Evolutionary conservation across 2,329 filamentous ascomycete species (phyloP), one percentile per base, ranked within the genome.

Genomic region (Diaporthe aspalathi): DNA sequence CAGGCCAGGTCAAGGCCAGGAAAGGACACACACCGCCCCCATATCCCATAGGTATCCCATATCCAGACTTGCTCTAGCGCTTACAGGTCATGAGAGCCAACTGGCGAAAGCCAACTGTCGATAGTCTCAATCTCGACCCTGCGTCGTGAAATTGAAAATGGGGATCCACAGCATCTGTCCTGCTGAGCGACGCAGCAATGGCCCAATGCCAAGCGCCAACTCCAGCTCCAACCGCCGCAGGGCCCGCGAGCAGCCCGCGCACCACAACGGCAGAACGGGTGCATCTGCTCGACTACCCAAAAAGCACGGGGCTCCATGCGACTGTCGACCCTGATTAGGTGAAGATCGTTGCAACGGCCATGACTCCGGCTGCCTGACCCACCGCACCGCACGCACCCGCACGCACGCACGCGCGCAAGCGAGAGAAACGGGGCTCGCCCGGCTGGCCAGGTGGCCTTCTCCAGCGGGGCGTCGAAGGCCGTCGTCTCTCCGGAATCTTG

Each of bases 61-160:
- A 40, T 50, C 63, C 40, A 72, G 60, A 70, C 20, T 49, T 12
- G 67, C 62, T 52, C 60, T 72, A 70, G 71, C 57, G 71, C 71
- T 70, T 62, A 67, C 60, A 71, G 40, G 27, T 56, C 53, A 62
- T 6, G 47, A 67, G 53, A 70, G 57, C 68, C 67, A 70, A 67
- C 60, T 27, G n/a, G 50, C 71, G 70, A 72, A n/a, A 67, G 66
- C 71, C 67, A 70, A 70, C 67, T 22, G n/a, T 56, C 71, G 70
- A 72, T 70, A 72, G 57, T 72, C 66, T 67, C 54, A 22, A 43
- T 52, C 11, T 52, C 45, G 45, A 47, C 67, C 43, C 43, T 67
- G 67, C 71, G 56, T 50, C 67, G 20, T 50, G 70, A 67, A 45
- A 63, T 70, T 40, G 54, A 38, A 60, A n/a, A 67, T 65, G 63